These are phyloP conservation scores for Naematelia aurantialba DNA, from an alignment of 768 basidiomycete genomes.

Conservation along the genomic window DNA sequence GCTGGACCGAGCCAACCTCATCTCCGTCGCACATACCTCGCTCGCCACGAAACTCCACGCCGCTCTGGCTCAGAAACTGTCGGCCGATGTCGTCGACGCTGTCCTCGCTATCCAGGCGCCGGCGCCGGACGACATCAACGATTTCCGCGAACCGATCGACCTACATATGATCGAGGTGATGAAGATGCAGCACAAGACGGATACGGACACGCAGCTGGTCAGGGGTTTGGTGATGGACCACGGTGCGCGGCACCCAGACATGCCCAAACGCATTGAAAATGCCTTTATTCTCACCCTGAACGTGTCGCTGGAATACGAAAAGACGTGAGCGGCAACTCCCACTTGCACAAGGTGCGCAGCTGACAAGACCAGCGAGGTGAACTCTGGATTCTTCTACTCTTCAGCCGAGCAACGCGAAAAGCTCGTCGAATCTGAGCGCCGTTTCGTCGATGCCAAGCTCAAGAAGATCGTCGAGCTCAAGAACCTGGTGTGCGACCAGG, in stretches of 20 bases:
- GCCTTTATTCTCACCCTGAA: slow-evolving; percentile 92
- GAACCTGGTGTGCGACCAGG: slow-evolving; percentile 90
- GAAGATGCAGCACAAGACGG: slow-evolving; percentile 99
- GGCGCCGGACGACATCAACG: slow-evolving; percentile 53
- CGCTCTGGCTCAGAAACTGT: slow-evolving; percentile 76
- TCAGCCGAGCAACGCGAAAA: slow-evolving; percentile 97
- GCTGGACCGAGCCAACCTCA: slow-evolving; percentile 82
- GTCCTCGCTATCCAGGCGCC: slow-evolving; percentile 73
- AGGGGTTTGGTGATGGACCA: slow-evolving; percentile 96
- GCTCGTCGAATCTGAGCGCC: slow-evolving; percentile 93
- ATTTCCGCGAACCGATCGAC: slow-evolving; percentile 72
- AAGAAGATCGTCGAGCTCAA: slow-evolving; percentile 96
- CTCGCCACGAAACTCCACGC: slow-evolving; percentile 87
- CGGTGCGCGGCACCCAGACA: slow-evolving; percentile 95
- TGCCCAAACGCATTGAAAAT: slow-evolving; percentile 98
- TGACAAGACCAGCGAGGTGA: slow-evolving; percentile 74
- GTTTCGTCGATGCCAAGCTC: slow-evolving; percentile 87
- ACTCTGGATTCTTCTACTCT: slow-evolving; percentile 99
- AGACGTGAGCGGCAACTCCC: slow-evolving; percentile 67
- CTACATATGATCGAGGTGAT: slow-evolving; percentile 99
- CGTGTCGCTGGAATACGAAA: slow-evolving; percentile 97
- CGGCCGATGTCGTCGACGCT: slow-evolving; percentile 91
- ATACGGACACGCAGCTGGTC: slow-evolving; percentile 92
- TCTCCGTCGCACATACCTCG: slow-evolving; percentile 91
- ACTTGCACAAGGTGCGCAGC: background rate